Evolutionary conservation across 495 filamentous ascomycete species (phyloP).

Genomic region (Xylaria venustula): DNA sequence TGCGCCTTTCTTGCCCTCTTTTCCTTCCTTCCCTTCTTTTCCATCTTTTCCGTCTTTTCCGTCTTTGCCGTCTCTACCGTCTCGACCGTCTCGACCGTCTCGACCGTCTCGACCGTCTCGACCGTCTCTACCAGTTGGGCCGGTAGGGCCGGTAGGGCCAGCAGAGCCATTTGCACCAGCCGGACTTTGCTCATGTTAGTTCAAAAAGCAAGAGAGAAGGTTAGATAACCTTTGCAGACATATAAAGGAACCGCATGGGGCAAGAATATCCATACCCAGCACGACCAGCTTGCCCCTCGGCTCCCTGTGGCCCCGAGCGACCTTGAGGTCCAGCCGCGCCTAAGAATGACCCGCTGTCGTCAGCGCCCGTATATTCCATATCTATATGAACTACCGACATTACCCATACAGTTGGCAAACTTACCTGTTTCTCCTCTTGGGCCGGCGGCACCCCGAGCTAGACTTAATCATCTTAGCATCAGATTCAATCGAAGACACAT

Average conservation of each 20-base stretch:
- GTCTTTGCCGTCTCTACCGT: not conserved
- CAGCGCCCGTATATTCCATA: not conserved
- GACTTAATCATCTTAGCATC: not conserved
- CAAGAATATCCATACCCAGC: not conserved
- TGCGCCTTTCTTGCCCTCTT: not conserved
- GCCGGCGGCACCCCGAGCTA: not conserved
- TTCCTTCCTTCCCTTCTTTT: not conserved
- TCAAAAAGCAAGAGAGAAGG: too few species aligned
- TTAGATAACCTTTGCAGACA: not conserved
- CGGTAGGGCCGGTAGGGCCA: not conserved
- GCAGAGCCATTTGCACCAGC: too few species aligned
- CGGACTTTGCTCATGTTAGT: too few species aligned
- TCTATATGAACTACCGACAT: too few species aligned
- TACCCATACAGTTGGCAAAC: not conserved
- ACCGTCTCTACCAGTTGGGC: not conserved
- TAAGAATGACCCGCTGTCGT: not conserved
- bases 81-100: slow-evolving; percentile 4
- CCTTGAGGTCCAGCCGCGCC: slow-evolving; percentile 7
- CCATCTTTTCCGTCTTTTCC: slow-evolving; percentile 9
- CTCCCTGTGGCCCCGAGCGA: not conserved
- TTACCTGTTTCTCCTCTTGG: slow-evolving; percentile 2
- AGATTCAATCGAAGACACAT: not conserved
- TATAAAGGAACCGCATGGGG: not conserved
- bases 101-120: not conserved
- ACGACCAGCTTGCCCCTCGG: not conserved